Conservation (phyloP, 305 asterid genomes). For the Solanum hybrid region DNA sequence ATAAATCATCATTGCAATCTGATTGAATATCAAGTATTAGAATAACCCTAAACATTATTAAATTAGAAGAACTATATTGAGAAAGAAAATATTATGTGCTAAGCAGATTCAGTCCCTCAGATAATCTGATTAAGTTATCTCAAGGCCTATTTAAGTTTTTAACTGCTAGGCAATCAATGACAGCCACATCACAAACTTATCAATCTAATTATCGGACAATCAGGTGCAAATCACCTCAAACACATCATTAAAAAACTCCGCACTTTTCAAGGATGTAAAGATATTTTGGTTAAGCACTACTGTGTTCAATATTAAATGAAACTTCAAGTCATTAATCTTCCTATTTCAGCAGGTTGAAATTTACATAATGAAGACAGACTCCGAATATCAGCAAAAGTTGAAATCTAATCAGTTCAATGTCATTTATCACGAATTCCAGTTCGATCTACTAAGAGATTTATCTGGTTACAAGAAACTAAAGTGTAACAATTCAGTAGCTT, state of each 20-base stretch:
- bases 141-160: background rate
- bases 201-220: background rate
- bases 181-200: background rate
- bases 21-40: slow-evolving; percentile 63
- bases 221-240: background rate
- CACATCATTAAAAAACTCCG: background rate
- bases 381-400: background rate
- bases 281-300: background rate
- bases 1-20: slow-evolving; percentile 72
- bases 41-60: slow-evolving; percentile 23
- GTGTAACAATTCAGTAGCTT: background rate
- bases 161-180: background rate
- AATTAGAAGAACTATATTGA: slow-evolving; percentile 9
- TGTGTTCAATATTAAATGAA: background rate
- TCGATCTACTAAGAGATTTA: background rate
- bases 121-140: slow-evolving; percentile 1
- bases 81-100: slow-evolving; percentile 10
- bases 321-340: background rate
- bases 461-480: background rate
- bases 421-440: background rate
- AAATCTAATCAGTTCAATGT: background rate
- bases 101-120: slow-evolving; percentile 1
- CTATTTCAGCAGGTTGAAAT: background rate
- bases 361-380: background rate
- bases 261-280: background rate